phyloP scores from a whole-genome alignment of 768 basidiomycete species.

The Suillus subalutaceus region DNA sequence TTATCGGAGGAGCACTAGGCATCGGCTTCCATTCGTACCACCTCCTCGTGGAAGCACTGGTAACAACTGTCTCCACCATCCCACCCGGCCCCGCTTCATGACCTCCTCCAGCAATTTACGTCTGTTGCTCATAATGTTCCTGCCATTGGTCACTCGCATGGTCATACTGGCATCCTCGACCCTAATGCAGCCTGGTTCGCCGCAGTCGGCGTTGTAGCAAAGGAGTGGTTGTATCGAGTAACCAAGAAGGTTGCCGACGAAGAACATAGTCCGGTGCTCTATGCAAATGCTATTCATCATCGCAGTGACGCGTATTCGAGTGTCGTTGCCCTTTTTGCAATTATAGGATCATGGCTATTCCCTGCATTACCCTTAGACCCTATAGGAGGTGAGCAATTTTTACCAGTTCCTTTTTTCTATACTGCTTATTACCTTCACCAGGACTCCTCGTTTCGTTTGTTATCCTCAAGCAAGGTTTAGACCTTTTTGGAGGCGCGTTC shows the following conservation, averaged over 20 bases:
- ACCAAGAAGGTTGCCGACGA: constrained; percentile 90
- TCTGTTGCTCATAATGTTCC: constrained; percentile 59
- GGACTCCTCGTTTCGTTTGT: constrained; percentile 89
- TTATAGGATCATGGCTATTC: constrained; percentile 86
- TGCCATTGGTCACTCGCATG: constrained; percentile 54
- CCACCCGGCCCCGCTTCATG: constrained; percentile 65
- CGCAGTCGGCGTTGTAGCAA: constrained; percentile 71
- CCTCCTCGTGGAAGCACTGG: constrained; percentile 75
- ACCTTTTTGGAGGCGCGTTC: constrained; percentile 68
- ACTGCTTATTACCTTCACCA: constrained; percentile 30
- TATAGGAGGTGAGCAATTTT: constrained; percentile 71
- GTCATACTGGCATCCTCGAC: constrained; percentile 64
- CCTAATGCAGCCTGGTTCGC: constrained; percentile 99
- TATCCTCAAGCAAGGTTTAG: constrained; percentile 79
- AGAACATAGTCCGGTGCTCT: constrained; percentile 87
- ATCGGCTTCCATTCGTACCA: constrained; percentile 91
- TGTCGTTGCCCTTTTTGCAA: constrained; percentile 87
- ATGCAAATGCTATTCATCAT: constrained; percentile 97
- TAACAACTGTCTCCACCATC: constrained; percentile 63
- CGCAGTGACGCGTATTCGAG: constrained; percentile 97
- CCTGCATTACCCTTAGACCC: constrained; percentile 91
- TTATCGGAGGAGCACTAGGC: constrained; percentile 82
- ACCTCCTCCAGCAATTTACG: constrained; percentile 60
- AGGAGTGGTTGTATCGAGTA: constrained; percentile 92
- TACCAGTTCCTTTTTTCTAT: neutral